Conservation (phyloP, 306 rosid genomes). For the Sicyos edulis region DNA sequence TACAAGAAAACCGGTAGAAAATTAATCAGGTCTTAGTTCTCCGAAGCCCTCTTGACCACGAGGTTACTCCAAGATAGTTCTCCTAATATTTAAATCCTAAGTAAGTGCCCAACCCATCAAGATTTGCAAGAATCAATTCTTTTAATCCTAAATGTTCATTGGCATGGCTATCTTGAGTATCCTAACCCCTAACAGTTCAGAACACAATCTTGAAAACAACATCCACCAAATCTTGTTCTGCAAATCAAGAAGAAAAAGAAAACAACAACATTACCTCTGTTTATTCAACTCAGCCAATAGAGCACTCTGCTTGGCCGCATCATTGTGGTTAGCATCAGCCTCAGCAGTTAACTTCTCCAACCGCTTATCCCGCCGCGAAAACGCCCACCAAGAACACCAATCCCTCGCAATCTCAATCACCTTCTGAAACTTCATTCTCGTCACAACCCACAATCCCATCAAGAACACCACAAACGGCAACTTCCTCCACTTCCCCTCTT, state of each 20-base stretch:
- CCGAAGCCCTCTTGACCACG: too few relatives aligned
- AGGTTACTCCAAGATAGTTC: too few relatives aligned
- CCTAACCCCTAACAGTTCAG: not conserved
- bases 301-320: slow-evolving; percentile 71
- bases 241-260: not conserved
- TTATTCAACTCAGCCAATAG: slow-evolving; percentile 76
- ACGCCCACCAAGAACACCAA: slow-evolving; percentile 74
- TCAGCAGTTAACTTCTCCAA: slow-evolving; percentile 59
- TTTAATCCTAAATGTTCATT: not conserved
- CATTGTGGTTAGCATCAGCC: slow-evolving; percentile 73
- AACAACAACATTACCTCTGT: slow-evolving; percentile 48
- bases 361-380: slow-evolving; percentile 84
- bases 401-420: slow-evolving; percentile 31
- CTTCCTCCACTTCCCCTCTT: slow-evolving; percentile 24
- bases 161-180: too few relatives aligned
- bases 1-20: too few relatives aligned
- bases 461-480: slow-evolving; percentile 57
- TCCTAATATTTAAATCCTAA: too few relatives aligned
- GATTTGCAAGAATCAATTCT: not conserved
- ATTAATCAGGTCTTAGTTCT: too few relatives aligned
- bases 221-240: too few relatives aligned
- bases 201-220: too few relatives aligned
- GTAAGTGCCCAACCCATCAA: too few relatives aligned
- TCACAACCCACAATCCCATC: slow-evolving; percentile 61
- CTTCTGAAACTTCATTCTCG: slow-evolving; percentile 37